These are phyloP conservation scores for Hypoxylon fragiforme DNA, from an alignment of 495 filamentous ascomycete species.

Conservation along the genomic window DNA sequence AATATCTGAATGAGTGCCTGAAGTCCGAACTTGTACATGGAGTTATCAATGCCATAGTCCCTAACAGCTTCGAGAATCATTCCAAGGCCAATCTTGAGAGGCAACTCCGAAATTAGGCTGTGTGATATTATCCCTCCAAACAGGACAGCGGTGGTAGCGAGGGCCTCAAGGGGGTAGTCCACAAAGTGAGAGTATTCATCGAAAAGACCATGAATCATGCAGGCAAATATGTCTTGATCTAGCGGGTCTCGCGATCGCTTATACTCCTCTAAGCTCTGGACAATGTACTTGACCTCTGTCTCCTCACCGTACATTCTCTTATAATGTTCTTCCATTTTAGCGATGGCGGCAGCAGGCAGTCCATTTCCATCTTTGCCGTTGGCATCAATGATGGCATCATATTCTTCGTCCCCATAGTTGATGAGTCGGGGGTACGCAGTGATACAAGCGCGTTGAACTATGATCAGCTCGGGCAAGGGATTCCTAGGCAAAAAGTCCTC, in stretches of 20 bases:
- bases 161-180: constrained; percentile 88
- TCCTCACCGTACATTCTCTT: constrained; percentile 95
- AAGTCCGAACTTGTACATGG: constrained; percentile 99
- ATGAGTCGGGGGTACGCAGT: constrained; percentile 93
- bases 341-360: constrained; percentile 75
- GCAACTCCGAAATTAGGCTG: constrained; percentile 83
- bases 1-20: constrained; percentile 90
- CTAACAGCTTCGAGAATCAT: constrained; percentile 96
- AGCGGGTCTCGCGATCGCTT: constrained; percentile 80
- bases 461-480: constrained; percentile 53
- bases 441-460: constrained; percentile 82
- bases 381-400: constrained; percentile 83
- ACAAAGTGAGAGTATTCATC: constrained; percentile 96
- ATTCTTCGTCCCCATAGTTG: constrained; percentile 90
- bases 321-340: constrained; percentile 94
- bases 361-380: constrained; percentile 80
- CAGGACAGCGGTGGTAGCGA: constrained; percentile 92
- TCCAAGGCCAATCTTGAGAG: constrained; percentile 84
- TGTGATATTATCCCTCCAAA: constrained; percentile 96
- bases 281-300: constrained; percentile 75
- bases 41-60: constrained; percentile 74
- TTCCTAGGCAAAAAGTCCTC: constrained; percentile 61
- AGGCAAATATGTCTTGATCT: constrained; percentile 93
- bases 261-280: constrained; percentile 78
- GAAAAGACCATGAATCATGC: constrained; percentile 97